phyloP scores from a whole-genome alignment of 768 basidiomycete genomes.

The Phlebiopsis gigantea region DNA sequence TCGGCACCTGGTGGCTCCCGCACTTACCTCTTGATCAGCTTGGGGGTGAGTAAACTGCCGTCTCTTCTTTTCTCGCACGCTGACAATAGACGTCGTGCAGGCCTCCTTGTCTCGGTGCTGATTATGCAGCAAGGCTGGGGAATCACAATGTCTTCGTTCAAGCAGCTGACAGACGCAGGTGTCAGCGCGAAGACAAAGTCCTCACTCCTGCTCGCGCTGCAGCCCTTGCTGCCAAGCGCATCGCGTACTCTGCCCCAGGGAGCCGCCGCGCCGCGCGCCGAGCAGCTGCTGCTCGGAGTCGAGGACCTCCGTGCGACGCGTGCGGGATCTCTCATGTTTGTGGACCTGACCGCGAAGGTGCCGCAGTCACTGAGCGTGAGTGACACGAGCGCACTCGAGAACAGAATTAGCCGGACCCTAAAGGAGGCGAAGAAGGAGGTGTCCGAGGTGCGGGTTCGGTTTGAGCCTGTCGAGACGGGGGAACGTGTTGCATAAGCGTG shows the following conservation, averaged over 20 bases:
- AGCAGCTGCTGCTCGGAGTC: conserved; percentile 35
- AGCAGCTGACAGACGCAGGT: conserved; percentile 82
- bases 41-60: conserved; percentile 54
- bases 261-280: neutral
- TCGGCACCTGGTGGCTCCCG: conserved; percentile 85
- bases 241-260: conserved; percentile 3
- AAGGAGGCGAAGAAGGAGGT: conserved; percentile 59
- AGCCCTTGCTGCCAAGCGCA: conserved; percentile 43
- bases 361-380: conserved; percentile 50
- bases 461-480: conserved; percentile 37
- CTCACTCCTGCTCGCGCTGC: conserved; percentile 50
- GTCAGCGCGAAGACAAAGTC: conserved; percentile 51
- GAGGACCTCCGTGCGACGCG: conserved; percentile 65
- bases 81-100: conserved; percentile 22
- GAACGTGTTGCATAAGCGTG: neutral
- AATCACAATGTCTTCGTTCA: conserved; percentile 64
- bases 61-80: neutral
- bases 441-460: conserved; percentile 65
- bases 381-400: conserved; percentile 57
- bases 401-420: conserved; percentile 49
- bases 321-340: conserved; percentile 74
- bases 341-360: conserved; percentile 78
- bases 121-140: conserved; percentile 76
- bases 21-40: conserved; percentile 88
- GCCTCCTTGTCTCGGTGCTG: conserved; percentile 83